Conservation (phyloP, 768 basidiomycete genomes). For the Rhizopogon salebrosus region DNA sequence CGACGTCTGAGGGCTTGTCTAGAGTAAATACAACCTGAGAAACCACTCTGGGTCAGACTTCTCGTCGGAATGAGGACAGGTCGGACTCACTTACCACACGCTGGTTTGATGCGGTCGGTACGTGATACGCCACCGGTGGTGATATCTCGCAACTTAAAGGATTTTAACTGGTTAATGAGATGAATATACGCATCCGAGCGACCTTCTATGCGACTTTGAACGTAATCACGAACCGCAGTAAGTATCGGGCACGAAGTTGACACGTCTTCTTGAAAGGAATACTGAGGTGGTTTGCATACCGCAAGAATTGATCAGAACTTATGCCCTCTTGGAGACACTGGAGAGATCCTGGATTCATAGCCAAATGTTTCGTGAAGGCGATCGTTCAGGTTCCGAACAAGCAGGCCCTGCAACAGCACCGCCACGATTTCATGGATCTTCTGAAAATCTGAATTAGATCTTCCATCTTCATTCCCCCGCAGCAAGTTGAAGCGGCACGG, state of each 20-base stretch:
- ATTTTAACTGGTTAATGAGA: constrained; percentile 71
- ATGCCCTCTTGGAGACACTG: background rate
- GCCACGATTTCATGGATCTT: too few relatives aligned
- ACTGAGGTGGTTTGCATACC: constrained; percentile 68
- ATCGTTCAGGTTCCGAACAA: too few relatives aligned
- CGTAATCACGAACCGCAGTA: constrained; percentile 55
- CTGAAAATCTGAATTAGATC: too few relatives aligned
- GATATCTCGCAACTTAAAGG: constrained; percentile 54
- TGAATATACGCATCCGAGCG: constrained; percentile 85
- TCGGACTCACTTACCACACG: constrained; percentile 53
- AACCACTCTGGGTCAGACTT: constrained; percentile 42
- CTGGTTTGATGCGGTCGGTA: constrained; percentile 46
- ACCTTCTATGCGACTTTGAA: constrained; percentile 56
- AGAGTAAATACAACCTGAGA: constrained; percentile 83
- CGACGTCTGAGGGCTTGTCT: constrained; percentile 78
- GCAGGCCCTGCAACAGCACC: too few relatives aligned
- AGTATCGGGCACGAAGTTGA: constrained; percentile 46
- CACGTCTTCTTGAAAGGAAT: constrained; percentile 74
- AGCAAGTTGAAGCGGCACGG: too few relatives aligned
- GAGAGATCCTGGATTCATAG: too few relatives aligned
- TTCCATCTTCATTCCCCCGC: too few relatives aligned
- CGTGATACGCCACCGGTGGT: constrained; percentile 48
- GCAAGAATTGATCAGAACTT: background rate
- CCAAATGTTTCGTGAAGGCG: too few relatives aligned
- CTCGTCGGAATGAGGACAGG: background rate